These are phyloP conservation scores for Lachancea nothofagi DNA, from an alignment of 805 yeast species.

Conservation along the genomic window DNA sequence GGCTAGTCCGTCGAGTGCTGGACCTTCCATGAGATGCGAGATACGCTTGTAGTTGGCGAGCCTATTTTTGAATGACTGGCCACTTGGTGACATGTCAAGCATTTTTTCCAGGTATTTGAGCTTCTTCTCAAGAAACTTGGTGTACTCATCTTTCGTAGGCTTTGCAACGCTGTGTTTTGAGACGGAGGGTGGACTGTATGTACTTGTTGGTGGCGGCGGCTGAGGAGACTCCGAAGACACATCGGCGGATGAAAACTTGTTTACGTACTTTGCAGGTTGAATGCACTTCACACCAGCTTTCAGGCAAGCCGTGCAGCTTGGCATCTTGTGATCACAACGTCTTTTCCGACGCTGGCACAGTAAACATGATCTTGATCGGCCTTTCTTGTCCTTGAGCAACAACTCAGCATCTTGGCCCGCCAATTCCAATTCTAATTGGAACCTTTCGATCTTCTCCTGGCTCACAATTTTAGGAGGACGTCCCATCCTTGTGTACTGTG, in stretches of 20 bases:
- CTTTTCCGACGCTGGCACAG: constrained; percentile 55
- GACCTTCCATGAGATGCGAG: constrained; percentile 30
- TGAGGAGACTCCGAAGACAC: constrained; percentile 3
- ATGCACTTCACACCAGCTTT: constrained; percentile 58
- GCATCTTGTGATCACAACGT: constrained; percentile 60
- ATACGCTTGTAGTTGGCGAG: constrained; percentile 35
- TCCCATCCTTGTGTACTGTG: constrained; percentile 24
- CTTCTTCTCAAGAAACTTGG: constrained; percentile 49
- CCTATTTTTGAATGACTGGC: constrained; percentile 29
- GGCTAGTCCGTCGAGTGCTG: constrained; percentile 4
- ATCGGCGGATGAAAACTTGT: background rate
- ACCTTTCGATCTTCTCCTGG: constrained; percentile 31
- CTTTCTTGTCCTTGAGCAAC: constrained; percentile 41
- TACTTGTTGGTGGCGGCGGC: background rate
- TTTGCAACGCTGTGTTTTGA: no score
- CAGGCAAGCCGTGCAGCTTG: constrained; percentile 60
- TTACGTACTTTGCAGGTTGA: constrained; percentile 54
- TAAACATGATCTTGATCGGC: constrained; percentile 52
- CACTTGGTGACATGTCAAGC: constrained; percentile 28
- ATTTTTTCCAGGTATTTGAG: constrained; percentile 47
- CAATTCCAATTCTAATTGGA: constrained; percentile 31
- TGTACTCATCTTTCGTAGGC: constrained; percentile 47
- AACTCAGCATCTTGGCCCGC: constrained; percentile 30
- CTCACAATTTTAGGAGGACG: constrained; percentile 34
- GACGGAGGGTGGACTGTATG: background rate